Percentiles rank a stretch among this genome's conserved stretches.
Conservation (phyloP, 257 asterid species). For the Nyctanthes arbortristis region DNA sequence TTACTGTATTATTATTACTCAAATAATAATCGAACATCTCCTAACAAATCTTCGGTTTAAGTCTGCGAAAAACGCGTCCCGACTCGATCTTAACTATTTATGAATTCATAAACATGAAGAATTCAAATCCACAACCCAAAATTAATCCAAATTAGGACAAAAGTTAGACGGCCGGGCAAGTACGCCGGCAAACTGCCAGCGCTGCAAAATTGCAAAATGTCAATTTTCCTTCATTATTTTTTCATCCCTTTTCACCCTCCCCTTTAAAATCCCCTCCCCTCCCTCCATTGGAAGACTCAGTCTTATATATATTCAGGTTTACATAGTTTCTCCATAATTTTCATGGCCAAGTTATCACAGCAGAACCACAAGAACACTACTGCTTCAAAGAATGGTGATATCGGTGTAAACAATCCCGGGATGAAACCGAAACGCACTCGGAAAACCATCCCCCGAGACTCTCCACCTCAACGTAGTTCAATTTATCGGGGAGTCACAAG, state of each 20-base stretch:
- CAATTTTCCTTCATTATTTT: background rate
- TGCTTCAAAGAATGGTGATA: slow-evolving; percentile 20
- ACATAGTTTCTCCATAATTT: slow-evolving; percentile 8
- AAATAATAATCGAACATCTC: too few relatives aligned
- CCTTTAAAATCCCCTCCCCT: slow-evolving; percentile 56
- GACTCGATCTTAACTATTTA: slow-evolving; percentile 15
- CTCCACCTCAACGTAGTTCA: slow-evolving; percentile 84
- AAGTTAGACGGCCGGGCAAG: background rate
- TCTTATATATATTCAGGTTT: slow-evolving; percentile 30
- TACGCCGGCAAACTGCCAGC: slow-evolving; percentile 38
- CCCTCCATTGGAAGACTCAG: slow-evolving; percentile 55
- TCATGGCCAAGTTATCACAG: slow-evolving; percentile 67
- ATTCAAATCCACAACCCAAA: slow-evolving; percentile 26
- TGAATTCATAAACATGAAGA: slow-evolving; percentile 11
- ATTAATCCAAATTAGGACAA: slow-evolving; percentile 44
- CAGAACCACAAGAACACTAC: slow-evolving; percentile 37
- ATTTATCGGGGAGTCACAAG: slow-evolving; percentile 86
- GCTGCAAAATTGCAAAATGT: slow-evolving; percentile 4
- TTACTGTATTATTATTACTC: too few relatives aligned
- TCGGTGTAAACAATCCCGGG: slow-evolving; percentile 31
- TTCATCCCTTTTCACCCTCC: background rate
- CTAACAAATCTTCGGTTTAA: too few relatives aligned
- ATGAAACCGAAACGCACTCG: slow-evolving; percentile 65
- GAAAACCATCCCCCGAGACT: slow-evolving; percentile 82
- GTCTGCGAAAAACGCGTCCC: background rate